Evolutionary conservation across 495 filamentous ascomycete species (phyloP).

Genomic region (Tuber calosporum): DNA sequence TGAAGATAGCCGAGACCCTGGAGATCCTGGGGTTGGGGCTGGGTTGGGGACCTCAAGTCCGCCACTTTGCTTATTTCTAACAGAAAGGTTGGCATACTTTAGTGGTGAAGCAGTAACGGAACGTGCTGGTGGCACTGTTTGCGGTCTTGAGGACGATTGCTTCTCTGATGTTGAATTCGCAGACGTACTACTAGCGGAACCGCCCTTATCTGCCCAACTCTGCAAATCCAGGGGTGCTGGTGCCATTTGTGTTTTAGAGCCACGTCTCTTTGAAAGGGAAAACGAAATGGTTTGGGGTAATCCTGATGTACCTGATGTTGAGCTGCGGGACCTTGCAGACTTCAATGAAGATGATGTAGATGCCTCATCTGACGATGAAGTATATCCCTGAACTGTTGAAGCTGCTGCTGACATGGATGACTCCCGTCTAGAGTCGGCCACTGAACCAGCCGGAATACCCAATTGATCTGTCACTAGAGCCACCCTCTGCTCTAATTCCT

Average conservation of each 20-base stretch:
- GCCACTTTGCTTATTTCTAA: slow-evolving; percentile 33
- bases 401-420: slow-evolving; percentile 35
- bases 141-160: slow-evolving; percentile 18
- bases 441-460: slow-evolving; percentile 26
- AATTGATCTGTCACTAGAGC: slow-evolving; percentile 29
- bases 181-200: slow-evolving; percentile 25
- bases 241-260: slow-evolving; percentile 27
- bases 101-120: slow-evolving; percentile 32
- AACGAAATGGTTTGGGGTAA: slow-evolving; percentile 31
- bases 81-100: slow-evolving; percentile 23
- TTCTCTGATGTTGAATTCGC: slow-evolving; percentile 24
- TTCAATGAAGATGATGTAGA: slow-evolving; percentile 39
- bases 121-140: slow-evolving; percentile 28
- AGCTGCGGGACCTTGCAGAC: slow-evolving; percentile 34
- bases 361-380: slow-evolving; percentile 40
- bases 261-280: slow-evolving; percentile 29
- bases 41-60: slow-evolving; percentile 30
- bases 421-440: slow-evolving; percentile 24
- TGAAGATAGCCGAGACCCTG: slow-evolving; percentile 38
- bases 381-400: slow-evolving; percentile 37
- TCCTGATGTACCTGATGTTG: slow-evolving; percentile 33
- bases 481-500: slow-evolving; percentile 34
- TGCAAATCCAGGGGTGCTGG: slow-evolving; percentile 27
- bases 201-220: slow-evolving; percentile 20
- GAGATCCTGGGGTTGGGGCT: slow-evolving; percentile 28